Percentiles rank a stretch among this genome's conserved stretches.
Evolutionary conservation across 1,284 basidiomycete species (phyloP).

Genomic region (Puccinia hordei): DNA sequence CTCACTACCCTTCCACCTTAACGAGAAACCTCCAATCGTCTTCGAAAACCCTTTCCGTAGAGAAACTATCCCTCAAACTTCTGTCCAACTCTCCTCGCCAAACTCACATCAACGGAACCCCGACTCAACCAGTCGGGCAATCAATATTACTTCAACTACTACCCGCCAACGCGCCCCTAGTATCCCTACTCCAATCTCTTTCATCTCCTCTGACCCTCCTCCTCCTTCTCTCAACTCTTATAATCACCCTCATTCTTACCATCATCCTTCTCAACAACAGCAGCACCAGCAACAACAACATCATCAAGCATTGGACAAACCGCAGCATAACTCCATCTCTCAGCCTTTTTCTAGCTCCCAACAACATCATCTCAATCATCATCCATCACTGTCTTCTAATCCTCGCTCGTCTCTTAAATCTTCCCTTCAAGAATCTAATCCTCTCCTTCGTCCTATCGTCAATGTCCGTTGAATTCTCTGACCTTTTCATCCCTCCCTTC

Average conservation of each 20-base stretch:
- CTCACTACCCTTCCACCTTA: not conserved
- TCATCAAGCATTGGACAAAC: no score
- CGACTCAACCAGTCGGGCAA: not conserved
- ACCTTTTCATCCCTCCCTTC: not conserved
- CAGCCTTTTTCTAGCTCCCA: not conserved
- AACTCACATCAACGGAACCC: not conserved
- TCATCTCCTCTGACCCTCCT: not conserved
- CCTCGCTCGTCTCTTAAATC: not conserved
- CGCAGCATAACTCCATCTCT: no score
- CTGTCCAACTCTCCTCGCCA: not conserved
- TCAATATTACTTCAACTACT: not conserved
- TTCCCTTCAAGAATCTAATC: not conserved
- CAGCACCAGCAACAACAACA: no score
- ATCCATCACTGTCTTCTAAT: not conserved
- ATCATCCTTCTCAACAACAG: not conserved
- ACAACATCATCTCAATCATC: not conserved
- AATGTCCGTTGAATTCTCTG: not conserved
- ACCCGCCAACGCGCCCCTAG: slow-evolving; percentile 1
- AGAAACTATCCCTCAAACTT: not conserved
- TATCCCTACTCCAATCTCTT: not conserved
- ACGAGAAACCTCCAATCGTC: not conserved
- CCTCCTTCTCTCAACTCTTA: no score
- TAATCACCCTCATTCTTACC: not conserved
- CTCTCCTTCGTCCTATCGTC: not conserved
- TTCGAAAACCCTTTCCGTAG: not conserved